Conservation (phyloP, 306 rosid species). For the Dryas drummondii region DNA sequence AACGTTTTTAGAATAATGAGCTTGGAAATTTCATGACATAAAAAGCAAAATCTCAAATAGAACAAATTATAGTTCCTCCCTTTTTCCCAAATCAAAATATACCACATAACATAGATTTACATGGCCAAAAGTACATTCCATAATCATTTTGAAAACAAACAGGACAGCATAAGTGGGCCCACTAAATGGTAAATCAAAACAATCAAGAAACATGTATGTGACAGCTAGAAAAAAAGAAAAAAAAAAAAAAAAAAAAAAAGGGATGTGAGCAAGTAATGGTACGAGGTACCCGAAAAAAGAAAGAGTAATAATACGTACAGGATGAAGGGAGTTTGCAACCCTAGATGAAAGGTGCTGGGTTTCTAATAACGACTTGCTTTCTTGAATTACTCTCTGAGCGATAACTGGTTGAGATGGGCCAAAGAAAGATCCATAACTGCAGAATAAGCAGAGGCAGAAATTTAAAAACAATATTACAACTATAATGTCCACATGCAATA, state of each 20-base stretch:
- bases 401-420: slow-evolving; percentile 87
- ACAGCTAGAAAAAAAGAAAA: slow-evolving; percentile 7
- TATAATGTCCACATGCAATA: neutral
- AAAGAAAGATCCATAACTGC: slow-evolving; percentile 92
- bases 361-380: slow-evolving; percentile 83
- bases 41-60: neutral
- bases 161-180: neutral
- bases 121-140: neutral
- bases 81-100: neutral
- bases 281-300: slow-evolving; percentile 13
- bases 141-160: neutral
- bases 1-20: neutral
- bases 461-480: neutral
- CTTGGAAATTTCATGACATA: neutral
- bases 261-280: neutral
- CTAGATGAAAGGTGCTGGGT: slow-evolving; percentile 62
- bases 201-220: neutral
- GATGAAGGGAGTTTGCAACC: slow-evolving; percentile 41
- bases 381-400: slow-evolving; percentile 87
- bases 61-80: neutral
- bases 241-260: neutral
- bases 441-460: slow-evolving; percentile 13
- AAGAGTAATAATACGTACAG: slow-evolving; percentile 42
- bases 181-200: neutral
- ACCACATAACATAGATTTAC: neutral